A percentile compares a stretch with the other conserved stretches of the same genome.
phyloP scores from a whole-genome alignment of 2,329 filamentous ascomycete genomes.

The Aspergillus floridensis region DNA sequence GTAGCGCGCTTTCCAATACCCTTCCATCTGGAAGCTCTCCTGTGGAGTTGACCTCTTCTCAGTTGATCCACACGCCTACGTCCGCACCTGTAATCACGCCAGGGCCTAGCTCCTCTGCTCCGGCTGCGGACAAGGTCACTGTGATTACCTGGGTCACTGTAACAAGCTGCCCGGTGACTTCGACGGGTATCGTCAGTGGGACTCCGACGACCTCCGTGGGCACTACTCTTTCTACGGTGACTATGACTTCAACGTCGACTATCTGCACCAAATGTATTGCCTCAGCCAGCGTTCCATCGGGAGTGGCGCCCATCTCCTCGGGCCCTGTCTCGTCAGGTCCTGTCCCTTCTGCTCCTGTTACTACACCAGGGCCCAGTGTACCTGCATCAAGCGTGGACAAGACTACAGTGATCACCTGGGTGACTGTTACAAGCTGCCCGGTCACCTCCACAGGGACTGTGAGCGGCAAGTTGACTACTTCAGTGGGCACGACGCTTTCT shows the following conservation, averaged over 20 bases:
- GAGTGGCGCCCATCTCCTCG: conserved; percentile 14
- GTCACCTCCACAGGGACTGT: conserved; percentile 12
- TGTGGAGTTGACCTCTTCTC: conserved; percentile 11
- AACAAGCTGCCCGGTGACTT: conserved; percentile 33
- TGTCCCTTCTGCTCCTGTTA: background rate
- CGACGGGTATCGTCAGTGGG: conserved; percentile 41
- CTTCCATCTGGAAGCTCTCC: conserved; percentile 15
- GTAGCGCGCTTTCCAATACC: background rate
- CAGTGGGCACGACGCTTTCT: conserved; percentile 9
- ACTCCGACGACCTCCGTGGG: conserved; percentile 53
- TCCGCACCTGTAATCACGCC: conserved; percentile 1
- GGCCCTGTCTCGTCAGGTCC: background rate
- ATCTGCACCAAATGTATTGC: conserved; percentile 23
- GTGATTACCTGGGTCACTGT: conserved; percentile 29
- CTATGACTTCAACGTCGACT: conserved; percentile 27
- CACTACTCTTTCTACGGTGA: conserved; percentile 57
- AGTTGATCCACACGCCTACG: conserved; percentile 13
- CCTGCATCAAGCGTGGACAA: background rate
- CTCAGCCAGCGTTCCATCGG: background rate
- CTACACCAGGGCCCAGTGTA: conserved; percentile 1
- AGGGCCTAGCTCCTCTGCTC: conserved; percentile 10
- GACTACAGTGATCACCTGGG: conserved; percentile 17
- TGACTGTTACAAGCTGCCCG: conserved; percentile 14
- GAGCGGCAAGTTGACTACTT: conserved; percentile 2
- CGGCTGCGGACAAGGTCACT: conserved; percentile 22